phyloP scores from a whole-genome alignment of 2,329 filamentous ascomycete genomes.

The Alternaria triticimaculans region DNA sequence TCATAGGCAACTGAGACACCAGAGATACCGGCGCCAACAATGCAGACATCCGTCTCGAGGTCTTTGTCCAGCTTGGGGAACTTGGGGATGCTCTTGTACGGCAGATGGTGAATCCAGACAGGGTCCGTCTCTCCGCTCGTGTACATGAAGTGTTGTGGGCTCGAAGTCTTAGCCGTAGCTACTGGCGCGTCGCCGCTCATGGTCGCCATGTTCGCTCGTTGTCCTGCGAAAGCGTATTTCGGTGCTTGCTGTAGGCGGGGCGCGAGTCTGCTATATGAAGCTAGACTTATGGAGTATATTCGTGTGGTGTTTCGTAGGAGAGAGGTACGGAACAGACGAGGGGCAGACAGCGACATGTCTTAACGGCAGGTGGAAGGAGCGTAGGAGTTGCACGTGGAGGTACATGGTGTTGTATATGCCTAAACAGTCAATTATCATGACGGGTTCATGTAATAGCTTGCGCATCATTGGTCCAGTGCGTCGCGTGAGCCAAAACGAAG shows the following conservation, averaged over 20 bases:
- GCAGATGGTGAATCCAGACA: slow-evolving; percentile 61
- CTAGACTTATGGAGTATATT: slow-evolving; percentile 3
- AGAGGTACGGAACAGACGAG: slow-evolving; percentile 12
- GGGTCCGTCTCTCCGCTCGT: slow-evolving; percentile 61
- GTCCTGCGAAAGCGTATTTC: not conserved
- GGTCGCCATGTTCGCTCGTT: slow-evolving; percentile 24
- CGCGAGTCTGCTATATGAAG: not conserved
- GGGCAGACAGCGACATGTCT: slow-evolving; percentile 24
- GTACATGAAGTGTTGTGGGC: slow-evolving; percentile 47
- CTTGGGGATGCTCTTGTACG: slow-evolving; percentile 53
- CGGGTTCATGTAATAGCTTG: slow-evolving; percentile 12
- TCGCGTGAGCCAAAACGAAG: not conserved
- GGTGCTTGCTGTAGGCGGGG: not conserved
- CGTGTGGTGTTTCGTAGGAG: slow-evolving; percentile 9
- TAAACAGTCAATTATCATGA: slow-evolving; percentile 20
- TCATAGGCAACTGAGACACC: slow-evolving; percentile 62
- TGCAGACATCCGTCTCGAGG: slow-evolving; percentile 57
- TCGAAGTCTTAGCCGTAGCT: slow-evolving; percentile 14
- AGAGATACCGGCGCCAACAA: slow-evolving; percentile 62
- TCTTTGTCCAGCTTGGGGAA: slow-evolving; percentile 54
- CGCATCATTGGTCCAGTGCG: slow-evolving; percentile 9
- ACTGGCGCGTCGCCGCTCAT: slow-evolving; percentile 4
- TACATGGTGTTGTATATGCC: slow-evolving; percentile 5
- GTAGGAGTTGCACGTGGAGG: too few species aligned
- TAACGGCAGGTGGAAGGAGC: not conserved